These are phyloP conservation scores for Fusarium burgessii DNA, from an alignment of 2,329 filamentous ascomycete species.

Conservation along the genomic window DNA sequence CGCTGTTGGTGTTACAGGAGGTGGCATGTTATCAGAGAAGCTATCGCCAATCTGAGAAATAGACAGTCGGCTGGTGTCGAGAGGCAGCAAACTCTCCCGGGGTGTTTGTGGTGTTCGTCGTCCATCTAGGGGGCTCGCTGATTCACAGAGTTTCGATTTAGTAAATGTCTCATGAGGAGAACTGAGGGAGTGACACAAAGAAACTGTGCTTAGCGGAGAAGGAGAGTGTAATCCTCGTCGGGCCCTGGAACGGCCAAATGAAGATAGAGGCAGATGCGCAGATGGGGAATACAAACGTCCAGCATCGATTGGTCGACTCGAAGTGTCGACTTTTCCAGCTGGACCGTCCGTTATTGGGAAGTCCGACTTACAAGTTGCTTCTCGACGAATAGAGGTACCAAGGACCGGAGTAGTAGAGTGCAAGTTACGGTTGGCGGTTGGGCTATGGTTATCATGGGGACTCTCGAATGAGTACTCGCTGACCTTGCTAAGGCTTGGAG, in stretches of 20 bases:
- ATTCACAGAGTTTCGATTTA: constrained; percentile 62
- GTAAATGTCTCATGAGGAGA: constrained; percentile 58
- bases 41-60: constrained; percentile 73
- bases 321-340: constrained; percentile 25
- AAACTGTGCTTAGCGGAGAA: constrained; percentile 49
- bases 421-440: constrained; percentile 61
- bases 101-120: constrained; percentile 81
- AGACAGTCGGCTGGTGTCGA: constrained; percentile 84
- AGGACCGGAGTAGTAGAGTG: constrained; percentile 57
- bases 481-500: constrained; percentile 55
- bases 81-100: constrained; percentile 77
- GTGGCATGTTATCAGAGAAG: constrained; percentile 53
- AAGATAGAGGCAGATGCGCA: constrained; percentile 53
- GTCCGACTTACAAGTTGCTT: constrained; percentile 61
- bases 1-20: constrained; percentile 85
- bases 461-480: constrained; percentile 58
- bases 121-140: constrained; percentile 72
- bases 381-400: constrained; percentile 52
- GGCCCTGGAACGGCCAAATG: constrained; percentile 52
- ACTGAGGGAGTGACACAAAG: constrained; percentile 42
- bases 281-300: constrained; percentile 50
- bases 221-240: constrained; percentile 51
- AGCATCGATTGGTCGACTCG: constrained; percentile 46
- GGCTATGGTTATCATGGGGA: constrained; percentile 45
- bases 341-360: constrained; percentile 25